Base-by-base conservation (phyloP, 2,329 filamentous ascomycete genomes). In the Sphaceloma murrayae region DNA sequence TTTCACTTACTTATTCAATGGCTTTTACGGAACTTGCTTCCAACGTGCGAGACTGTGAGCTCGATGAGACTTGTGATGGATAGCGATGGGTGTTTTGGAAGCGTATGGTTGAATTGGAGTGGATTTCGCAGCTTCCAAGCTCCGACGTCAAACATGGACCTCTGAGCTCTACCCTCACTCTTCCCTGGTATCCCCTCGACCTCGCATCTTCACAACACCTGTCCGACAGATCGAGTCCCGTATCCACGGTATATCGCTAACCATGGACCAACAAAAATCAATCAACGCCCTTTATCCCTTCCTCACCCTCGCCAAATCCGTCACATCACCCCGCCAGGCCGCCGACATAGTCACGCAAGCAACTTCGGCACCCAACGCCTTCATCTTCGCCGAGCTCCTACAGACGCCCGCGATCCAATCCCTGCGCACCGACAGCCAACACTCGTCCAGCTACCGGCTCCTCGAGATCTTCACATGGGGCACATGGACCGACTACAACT, bases 391-490 rank as follows among this genome's bases (percentile, higher is more conserved):
- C 53, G 89, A 96, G 67, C 80, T 98, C n/a, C 78, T 98, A 27
- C 74, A 83, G 55, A 78, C 80, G 1, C 78, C 84, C 0, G 78
- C 85, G 54, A 79, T 96, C 53, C 83, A 91, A 63, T 73, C 76
- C 9, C 78, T 96, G 33, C 63, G 69, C 18, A 65, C 65, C 29
- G 69, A 77, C n/a, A 59, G 72, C 26, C 82, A 93, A 38, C 76
- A 81, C 55, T 66, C 71, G 5, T 54, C 62, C 30, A 67, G 85
- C 63, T 71, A 91, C 40, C 75, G 69, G 1, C 73, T 94, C 10
- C 80, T 98, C 33, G 75, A 88, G 63, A 80, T 93, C 56, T 98
- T 98, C 65, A 85, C 87, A 48, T 86, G 91, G 72, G 91, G 89
- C 49, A 94, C 86, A 48, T 95, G 86, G 70, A 68, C 75, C 48